phyloP scores from a whole-genome alignment of 306 rosid genomes.

The Cucurbita argyrosperma region DNA sequence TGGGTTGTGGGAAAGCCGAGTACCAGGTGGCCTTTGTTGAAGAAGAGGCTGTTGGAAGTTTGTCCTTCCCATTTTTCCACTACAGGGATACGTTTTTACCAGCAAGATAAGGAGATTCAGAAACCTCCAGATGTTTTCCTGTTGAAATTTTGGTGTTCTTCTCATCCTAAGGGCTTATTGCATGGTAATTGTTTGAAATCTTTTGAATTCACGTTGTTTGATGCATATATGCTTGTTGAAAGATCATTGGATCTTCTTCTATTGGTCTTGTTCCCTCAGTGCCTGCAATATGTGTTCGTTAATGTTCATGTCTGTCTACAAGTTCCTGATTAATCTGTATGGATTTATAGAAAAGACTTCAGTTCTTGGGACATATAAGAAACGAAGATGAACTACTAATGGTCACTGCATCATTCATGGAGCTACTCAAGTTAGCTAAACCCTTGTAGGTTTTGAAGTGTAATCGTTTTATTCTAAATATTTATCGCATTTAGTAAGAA shows the following conservation, averaged over 20 bases:
- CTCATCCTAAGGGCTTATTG: conserved; percentile 31
- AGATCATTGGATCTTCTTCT: background rate
- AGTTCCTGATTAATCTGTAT: background rate
- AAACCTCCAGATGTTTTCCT: conserved; percentile 32
- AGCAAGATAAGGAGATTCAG: conserved; percentile 21
- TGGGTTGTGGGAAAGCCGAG: conserved; percentile 39
- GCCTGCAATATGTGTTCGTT: background rate
- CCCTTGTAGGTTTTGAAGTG: background rate
- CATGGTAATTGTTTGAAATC: conserved; percentile 19
- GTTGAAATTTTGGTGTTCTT: conserved; percentile 42
- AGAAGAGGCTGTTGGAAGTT: conserved; percentile 33
- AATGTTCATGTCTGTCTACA: background rate
- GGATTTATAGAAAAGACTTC: no score
- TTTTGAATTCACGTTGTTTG: background rate
- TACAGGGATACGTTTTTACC: conserved; percentile 25
- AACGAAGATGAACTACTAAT: no score
- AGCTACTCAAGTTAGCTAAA: background rate
- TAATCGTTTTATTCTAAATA: background rate
- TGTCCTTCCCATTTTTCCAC: conserved; percentile 42
- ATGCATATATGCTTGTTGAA: background rate
- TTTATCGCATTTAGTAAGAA: background rate
- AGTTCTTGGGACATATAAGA: no score
- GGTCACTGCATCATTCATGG: background rate
- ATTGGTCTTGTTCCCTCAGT: background rate
- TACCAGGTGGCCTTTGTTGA: conserved; percentile 40